A percentile compares a stretch with the other conserved stretches of the same genome.
phyloP scores from a whole-genome alignment of 805 yeast genomes.

The Blastobotrys robertii region DNA sequence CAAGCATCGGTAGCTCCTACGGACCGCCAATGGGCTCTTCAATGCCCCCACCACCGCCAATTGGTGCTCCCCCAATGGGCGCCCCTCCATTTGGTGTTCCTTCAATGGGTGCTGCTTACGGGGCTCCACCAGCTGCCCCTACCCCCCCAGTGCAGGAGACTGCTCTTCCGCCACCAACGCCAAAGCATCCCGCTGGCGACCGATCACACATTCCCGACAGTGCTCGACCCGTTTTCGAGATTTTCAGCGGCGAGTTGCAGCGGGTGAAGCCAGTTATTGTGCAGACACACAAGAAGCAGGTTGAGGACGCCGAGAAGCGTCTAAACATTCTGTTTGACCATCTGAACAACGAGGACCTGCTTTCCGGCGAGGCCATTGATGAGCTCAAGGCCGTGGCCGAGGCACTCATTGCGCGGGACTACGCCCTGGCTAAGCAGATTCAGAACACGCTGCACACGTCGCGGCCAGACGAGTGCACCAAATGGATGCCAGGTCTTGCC shows the following conservation, averaged over 20 bases:
- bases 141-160: slow-evolving; percentile 21
- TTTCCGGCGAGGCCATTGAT: slow-evolving; percentile 46
- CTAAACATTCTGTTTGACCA: slow-evolving; percentile 66
- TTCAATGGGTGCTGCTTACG: slow-evolving; percentile 1
- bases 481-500: slow-evolving; percentile 89
- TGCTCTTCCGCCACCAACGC: slow-evolving; percentile 15
- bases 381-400: slow-evolving; percentile 43
- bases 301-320: slow-evolving; percentile 75
- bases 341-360: slow-evolving; percentile 60
- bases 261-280: slow-evolving; percentile 68
- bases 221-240: slow-evolving; percentile 48
- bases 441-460: slow-evolving; percentile 50
- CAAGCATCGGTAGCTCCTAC: slow-evolving; percentile 2
- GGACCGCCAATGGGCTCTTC: too few species aligned
- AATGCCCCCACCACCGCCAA: slow-evolving; percentile 7
- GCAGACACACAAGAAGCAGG: slow-evolving; percentile 60
- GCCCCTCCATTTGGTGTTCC: slow-evolving; percentile 3
- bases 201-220: slow-evolving; percentile 55
- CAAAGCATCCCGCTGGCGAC: slow-evolving; percentile 50
- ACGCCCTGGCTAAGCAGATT: slow-evolving; percentile 42
- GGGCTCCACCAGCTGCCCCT: slow-evolving; percentile 5
- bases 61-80: slow-evolving; percentile 12
- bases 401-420: slow-evolving; percentile 46
- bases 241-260: slow-evolving; percentile 44
- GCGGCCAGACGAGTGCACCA: slow-evolving; percentile 65